Base-by-base conservation (phyloP, 2,329 filamentous ascomycete species). In the Epichloe gansuensis region DNA sequence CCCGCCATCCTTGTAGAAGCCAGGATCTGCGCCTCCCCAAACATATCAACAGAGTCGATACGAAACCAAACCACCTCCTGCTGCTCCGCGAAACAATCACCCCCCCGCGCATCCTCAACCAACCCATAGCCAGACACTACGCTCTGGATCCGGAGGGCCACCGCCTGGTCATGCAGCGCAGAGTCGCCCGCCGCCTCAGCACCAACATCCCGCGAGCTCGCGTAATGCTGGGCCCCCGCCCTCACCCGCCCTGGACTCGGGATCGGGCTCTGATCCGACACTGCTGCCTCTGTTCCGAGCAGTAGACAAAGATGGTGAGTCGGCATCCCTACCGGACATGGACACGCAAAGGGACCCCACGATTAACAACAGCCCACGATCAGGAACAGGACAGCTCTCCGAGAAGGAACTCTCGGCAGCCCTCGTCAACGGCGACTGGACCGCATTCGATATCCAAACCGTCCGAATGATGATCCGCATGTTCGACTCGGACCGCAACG, bases 391-490 rank as follows among this genome's bases (percentile, higher is more conserved):
- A 21, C 82, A 89, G 57, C 78, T 98, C 46, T 89, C 86, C 2
- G 90, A 95, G 69, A 76, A 77, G 49, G 91, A 97, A 68, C 82
- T 98, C 42, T 85, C 87, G 9, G 84, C 87, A 1, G 93, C 93
- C 21, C 81, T 98, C 5, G 90, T 97, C 54, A 98, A 98, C 65
- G 91, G 90, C 51, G 93, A 98, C 74, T 96, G 88, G 81, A 88
- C 88, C 1, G 81, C 89, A 4, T 98, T 98, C 67, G 90, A 98
- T 68, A 78, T 83, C 4, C 87, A 95, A 61, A 98, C 93, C 1
- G 90, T 97, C 58, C 85, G 85, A 63, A 95, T 97, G 88, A 96
- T 98, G 90, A 96, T 98, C 59, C 86, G 90, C 64, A 97, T 98
- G 93, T 98, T 98, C 71, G 91, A 97, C 71, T 87, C 85, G 53